phyloP scores from a whole-genome alignment of 768 basidiomycete species.

The Rhizopogon vulgaris region DNA sequence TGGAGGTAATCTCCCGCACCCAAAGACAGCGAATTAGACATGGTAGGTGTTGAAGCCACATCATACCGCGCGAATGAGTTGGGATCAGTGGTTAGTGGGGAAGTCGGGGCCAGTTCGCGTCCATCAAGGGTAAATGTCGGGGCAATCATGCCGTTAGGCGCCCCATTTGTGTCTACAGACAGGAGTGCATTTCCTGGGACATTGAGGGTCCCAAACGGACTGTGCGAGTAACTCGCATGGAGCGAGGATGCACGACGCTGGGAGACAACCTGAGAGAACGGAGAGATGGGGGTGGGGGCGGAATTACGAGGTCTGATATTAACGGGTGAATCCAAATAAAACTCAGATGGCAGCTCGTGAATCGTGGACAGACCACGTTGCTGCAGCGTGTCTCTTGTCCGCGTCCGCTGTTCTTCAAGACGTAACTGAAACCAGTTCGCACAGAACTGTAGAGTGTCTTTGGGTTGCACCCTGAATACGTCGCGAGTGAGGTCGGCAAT shows the following conservation, averaged over 20 bases:
- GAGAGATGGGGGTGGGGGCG: constrained; percentile 41
- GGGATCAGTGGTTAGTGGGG: constrained; percentile 44
- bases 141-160: constrained; percentile 27
- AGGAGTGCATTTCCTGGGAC: constrained; percentile 78
- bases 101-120: constrained; percentile 55
- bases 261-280: constrained; percentile 45
- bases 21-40: constrained; percentile 31
- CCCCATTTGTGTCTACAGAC: constrained; percentile 36
- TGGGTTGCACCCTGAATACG: constrained; percentile 77
- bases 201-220: constrained; percentile 75
- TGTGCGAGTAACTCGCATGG: constrained; percentile 46
- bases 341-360: constrained; percentile 48
- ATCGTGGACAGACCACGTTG: constrained; percentile 45
- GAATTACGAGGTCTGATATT: constrained; percentile 23
- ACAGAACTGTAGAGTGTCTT: constrained; percentile 87
- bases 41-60: constrained; percentile 36
- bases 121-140: constrained; percentile 57
- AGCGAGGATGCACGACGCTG: constrained; percentile 50
- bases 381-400: constrained; percentile 59
- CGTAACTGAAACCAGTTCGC: constrained; percentile 92
- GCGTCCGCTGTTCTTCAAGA: constrained; percentile 77
- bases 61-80: constrained; percentile 50
- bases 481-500: constrained; percentile 84
- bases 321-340: constrained; percentile 50
- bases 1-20: constrained; percentile 63